These are phyloP conservation scores for Luvunga scandens DNA, from an alignment of 345 rosid genomes.

Conservation along the genomic window DNA sequence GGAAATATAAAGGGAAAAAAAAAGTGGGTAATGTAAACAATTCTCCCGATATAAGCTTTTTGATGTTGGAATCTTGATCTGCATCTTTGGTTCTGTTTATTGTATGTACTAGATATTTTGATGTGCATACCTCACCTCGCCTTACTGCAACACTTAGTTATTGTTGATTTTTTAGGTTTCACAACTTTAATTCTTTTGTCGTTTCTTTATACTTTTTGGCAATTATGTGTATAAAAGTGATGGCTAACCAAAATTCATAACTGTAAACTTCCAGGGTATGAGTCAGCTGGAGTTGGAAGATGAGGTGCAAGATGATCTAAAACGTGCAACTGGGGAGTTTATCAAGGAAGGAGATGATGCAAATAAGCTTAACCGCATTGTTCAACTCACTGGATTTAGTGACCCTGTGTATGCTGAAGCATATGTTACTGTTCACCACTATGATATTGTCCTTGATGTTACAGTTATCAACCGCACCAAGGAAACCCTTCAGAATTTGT, in stretches of 20 bases:
- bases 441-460: conserved; percentile 95
- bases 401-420: conserved; percentile 99
- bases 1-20: background rate
- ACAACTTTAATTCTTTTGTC: background rate
- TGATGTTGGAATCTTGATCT: background rate
- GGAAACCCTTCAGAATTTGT: conserved; percentile 95
- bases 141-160: background rate
- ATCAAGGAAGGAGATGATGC: conserved; percentile 90
- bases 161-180: background rate
- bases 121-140: background rate
- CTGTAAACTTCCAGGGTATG: conserved; percentile 67
- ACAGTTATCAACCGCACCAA: conserved; percentile 94
- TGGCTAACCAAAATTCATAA: background rate
- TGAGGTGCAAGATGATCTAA: conserved; percentile 94
- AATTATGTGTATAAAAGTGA: background rate
- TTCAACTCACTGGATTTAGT: conserved; percentile 98
- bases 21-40: background rate
- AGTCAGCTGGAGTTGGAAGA: conserved; percentile 99
- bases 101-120: background rate
- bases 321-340: conserved; percentile 99
- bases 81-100: background rate
- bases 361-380: conserved; percentile 93
- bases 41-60: background rate
- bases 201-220: background rate
- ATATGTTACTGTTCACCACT: conserved; percentile 92